Base-by-base conservation (phyloP, 129 eudicot genomes). In the Flaveria brownii region DNA sequence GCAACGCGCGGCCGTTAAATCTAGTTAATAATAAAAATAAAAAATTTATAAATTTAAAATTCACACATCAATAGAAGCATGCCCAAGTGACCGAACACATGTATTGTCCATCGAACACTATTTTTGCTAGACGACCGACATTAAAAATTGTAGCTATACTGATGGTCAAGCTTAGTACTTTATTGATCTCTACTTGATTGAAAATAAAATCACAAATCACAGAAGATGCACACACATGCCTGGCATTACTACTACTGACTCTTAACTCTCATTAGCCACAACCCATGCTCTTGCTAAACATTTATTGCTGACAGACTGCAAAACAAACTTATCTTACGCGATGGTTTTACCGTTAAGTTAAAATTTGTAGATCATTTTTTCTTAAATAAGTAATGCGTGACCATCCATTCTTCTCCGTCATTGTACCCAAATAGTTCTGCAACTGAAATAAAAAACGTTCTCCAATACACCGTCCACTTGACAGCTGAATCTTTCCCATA, bases 351-450 rank as follows among this genome's bases (percentile, higher is more conserved):
- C 26, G 59, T 12, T 13, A 2, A 4, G 10, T 0, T 47, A 42
- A 49, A 30, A 66, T 15, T 1, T 22, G 42, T 14, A 41, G 8
- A 42, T 86, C 51, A 90, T 62, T 89, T 91, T 84, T 82, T 95
- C 94, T 89, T 89, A 80, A 91, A 94, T 3, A 94, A 82, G 83
- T 89, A 94, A 81, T 84, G 96, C 15, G 97, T 81, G 62, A 95
- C 97, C 99, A 95, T 95, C 99, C 99, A 95, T 79, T 95, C 99
- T 80, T 95, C 96, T 69, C 99, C 99, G 66, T 95, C 75, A 68
- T 87, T 91, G 89, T 94, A 94, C 39, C 87, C 89, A 74, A 91
- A 94, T 22, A 86, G 80, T 66, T 94, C 99, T 8, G 99, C 97
- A 71, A 95, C 99, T 36, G 95, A 75, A 9, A 95, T 86, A 83